phyloP scores from a whole-genome alignment of 305 asterid species.

The Euphrasia arctica region DNA sequence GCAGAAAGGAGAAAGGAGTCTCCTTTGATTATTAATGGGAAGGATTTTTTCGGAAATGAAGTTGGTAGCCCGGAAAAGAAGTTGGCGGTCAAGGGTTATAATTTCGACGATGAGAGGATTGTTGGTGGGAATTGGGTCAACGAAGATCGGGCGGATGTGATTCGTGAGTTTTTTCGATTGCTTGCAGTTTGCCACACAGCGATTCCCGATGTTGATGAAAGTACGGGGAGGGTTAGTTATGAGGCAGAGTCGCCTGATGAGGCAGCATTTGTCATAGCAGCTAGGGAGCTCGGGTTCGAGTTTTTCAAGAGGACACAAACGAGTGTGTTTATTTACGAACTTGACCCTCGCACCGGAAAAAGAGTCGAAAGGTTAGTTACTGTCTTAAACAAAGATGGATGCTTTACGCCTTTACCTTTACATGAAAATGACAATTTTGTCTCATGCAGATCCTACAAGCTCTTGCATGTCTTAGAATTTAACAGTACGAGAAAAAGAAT shows the following conservation, averaged over 20 bases:
- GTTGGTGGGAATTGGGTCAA: slow-evolving; percentile 74
- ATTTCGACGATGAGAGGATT: slow-evolving; percentile 75
- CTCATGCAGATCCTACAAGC: slow-evolving; percentile 65
- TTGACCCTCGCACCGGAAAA: slow-evolving; percentile 54
- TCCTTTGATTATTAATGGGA: slow-evolving; percentile 47
- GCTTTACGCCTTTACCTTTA: not conserved
- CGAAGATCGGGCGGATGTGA: slow-evolving; percentile 49
- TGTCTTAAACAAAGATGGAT: too few species aligned
- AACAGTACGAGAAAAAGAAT: slow-evolving; percentile 85
- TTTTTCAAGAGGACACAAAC: slow-evolving; percentile 75
- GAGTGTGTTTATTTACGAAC: slow-evolving; percentile 59
- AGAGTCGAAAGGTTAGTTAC: slow-evolving; percentile 59
- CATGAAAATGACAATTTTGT: slow-evolving; percentile 1
- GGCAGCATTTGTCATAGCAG: slow-evolving; percentile 95
- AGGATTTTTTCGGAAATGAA: slow-evolving; percentile 26
- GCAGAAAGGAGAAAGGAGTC: slow-evolving; percentile 72
- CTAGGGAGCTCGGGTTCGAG: slow-evolving; percentile 88
- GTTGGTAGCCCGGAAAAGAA: slow-evolving; percentile 28
- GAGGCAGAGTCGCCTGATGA: slow-evolving; percentile 98
- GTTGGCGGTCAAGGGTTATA: slow-evolving; percentile 72
- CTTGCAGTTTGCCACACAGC: slow-evolving; percentile 92
- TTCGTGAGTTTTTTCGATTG: slow-evolving; percentile 71
- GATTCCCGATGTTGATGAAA: slow-evolving; percentile 81
- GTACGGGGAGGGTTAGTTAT: slow-evolving; percentile 56
- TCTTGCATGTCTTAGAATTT: slow-evolving; percentile 73